These are phyloP conservation scores for Erodium maritimum DNA, from an alignment of 345 rosid species.

Conservation along the genomic window DNA sequence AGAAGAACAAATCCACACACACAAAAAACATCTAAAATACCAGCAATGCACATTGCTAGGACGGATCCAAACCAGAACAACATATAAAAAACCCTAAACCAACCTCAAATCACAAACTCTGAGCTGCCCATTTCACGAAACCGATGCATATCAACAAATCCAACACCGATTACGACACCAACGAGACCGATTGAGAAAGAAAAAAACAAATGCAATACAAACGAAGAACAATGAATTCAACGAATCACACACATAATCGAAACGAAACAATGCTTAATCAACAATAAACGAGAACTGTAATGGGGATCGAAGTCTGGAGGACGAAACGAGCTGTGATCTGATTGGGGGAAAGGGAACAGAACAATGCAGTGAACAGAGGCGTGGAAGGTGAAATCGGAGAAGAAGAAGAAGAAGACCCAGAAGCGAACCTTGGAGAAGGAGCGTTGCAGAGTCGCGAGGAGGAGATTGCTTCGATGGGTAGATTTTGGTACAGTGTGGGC, in stretches of 20 bases:
- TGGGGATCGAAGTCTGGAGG: no score
- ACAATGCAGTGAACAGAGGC: neutral
- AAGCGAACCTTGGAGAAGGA: neutral
- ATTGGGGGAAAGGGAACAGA: neutral
- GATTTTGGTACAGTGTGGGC: neutral
- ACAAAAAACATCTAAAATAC: neutral
- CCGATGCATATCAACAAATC: neutral
- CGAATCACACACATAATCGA: neutral
- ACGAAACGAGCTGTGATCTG: neutral
- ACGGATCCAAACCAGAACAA: neutral
- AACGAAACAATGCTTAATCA: neutral
- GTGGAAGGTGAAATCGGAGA: neutral
- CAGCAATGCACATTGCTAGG: neutral
- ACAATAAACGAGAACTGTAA: neutral
- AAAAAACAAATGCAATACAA: neutral
- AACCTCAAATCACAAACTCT: neutral
- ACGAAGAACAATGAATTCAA: neutral
- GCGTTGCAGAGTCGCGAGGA: neutral
- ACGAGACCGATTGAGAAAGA: neutral
- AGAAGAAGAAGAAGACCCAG: neutral
- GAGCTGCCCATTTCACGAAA: no score
- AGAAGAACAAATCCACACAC: no score
- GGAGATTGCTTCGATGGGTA: neutral
- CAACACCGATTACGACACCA: neutral
- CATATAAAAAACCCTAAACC: neutral